Evolutionary conservation across 305 asterid genomes (phyloP), one percentile per base, ranked within the genome.

Genomic region (Ruellia speciosa): DNA sequence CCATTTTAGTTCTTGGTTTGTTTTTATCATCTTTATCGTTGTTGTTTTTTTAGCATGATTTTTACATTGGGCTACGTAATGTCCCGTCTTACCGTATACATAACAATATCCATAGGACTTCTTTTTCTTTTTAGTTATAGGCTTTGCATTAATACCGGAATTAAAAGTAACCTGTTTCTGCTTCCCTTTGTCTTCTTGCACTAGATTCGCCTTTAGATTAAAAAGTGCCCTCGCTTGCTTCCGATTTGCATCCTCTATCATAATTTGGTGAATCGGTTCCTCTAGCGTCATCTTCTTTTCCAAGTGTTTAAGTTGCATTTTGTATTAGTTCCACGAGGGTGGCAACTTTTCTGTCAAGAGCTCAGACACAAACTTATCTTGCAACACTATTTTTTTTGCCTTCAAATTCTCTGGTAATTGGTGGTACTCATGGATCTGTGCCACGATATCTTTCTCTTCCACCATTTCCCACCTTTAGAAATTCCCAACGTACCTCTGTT

Each of bases 291-390:
- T 34, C 60, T 34, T 34, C n/a, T 53, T 53, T 4, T 54, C n/a
- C 18, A 24, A 24, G 17, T 54, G 59, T 45, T 54, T 54, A 6
- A 54, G 6, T 31, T 54, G 3, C n/a, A 7, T 43, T 17, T 54
- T 54, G 43, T 31, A 24, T 9, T 54, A 43, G n/a, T 54, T 54
- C 59, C 45, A 54, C 6, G 59, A 54, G 9, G 43, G 17, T 24
- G 45, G 59, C 18, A 54, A 31, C 14, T 54, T 54, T 35, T 54
- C 46, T 14, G 31, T 31, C 3, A 3, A 15, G 6, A 54, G 9
- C n/a, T 31, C 43, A 0, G 45, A 43, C 43, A 54, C 45, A 33
- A 54, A 54, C 6, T 31, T 43, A 13, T 54, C 59, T 3, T 35
- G 45, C 3, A 54, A 17, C 5, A 0, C 31, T 5, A 54, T 4